Evolutionary conservation across 2,329 filamentous ascomycete species (phyloP).

Genomic region (Plenodomus lindquistii): DNA sequence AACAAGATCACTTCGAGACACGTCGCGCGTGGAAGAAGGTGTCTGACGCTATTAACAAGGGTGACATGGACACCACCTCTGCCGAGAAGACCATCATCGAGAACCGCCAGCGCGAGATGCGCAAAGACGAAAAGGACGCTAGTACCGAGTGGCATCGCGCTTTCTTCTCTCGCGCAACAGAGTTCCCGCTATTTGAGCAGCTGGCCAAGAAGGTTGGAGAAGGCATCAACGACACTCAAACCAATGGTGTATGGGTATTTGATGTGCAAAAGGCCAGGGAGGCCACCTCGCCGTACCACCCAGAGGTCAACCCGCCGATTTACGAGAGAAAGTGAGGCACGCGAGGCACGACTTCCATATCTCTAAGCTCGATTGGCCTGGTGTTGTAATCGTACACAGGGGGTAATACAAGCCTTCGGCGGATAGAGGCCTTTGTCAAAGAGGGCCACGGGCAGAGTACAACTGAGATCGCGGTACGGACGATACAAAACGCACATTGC

Average conservation of each 20-base stretch:
- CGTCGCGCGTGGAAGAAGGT: conserved; percentile 88
- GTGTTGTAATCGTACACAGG: background rate
- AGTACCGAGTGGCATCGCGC: conserved; percentile 77
- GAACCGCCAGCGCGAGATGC: conserved; percentile 78
- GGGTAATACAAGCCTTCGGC: no score
- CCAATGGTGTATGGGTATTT: conserved; percentile 72
- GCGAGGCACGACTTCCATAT: background rate
- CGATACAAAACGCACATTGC: no score
- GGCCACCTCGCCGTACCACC: conserved; percentile 33
- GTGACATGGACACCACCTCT: conserved; percentile 81
- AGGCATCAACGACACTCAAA: conserved; percentile 64
- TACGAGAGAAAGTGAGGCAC: conserved; percentile 17
- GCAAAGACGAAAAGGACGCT: conserved; percentile 75
- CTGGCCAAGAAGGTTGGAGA: conserved; percentile 51
- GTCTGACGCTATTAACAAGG: conserved; percentile 74
- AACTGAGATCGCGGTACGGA: no score
- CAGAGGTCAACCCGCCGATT: conserved; percentile 32
- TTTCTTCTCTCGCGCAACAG: conserved; percentile 67
- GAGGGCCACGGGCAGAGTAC: no score
- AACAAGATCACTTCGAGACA: conserved; percentile 86
- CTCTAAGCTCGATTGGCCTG: background rate
- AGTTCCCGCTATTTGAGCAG: conserved; percentile 51
- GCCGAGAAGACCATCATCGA: conserved; percentile 87
- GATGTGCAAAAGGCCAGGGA: conserved; percentile 56
- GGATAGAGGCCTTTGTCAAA: no score